phyloP scores from a whole-genome alignment of 108 stramenopile species.

The Hondaea fermentalgiana region DNA sequence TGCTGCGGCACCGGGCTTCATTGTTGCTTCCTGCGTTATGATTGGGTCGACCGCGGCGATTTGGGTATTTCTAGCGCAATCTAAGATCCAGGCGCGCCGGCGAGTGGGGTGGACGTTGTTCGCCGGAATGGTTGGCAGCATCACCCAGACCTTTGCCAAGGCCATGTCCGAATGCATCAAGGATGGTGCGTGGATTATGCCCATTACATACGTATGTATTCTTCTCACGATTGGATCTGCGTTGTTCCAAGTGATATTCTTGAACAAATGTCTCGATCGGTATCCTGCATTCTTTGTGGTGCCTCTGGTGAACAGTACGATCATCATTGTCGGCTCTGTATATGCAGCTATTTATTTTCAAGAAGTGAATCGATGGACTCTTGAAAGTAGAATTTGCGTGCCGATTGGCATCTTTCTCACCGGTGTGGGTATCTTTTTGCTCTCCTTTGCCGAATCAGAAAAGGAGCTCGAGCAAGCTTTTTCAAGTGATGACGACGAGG shows the following conservation, averaged over 20 bases:
- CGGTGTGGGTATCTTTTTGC: background rate
- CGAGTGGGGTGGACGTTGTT: background rate
- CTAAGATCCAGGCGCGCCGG: background rate
- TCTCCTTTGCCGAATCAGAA: background rate
- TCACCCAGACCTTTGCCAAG: background rate
- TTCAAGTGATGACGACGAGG: background rate
- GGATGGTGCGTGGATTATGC: background rate
- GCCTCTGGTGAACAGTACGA: background rate
- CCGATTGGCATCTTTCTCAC: background rate
- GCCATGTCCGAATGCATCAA: background rate
- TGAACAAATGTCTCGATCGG: background rate
- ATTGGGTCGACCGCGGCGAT: background rate
- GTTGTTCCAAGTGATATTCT: background rate
- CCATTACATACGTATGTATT: background rate
- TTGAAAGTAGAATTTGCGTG: background rate
- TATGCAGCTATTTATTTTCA: background rate
- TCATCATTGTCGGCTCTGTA: slow-evolving; percentile 5
- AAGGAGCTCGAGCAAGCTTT: background rate
- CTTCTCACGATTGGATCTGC: background rate
- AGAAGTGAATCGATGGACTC: background rate
- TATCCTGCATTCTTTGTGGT: slow-evolving; percentile 3
- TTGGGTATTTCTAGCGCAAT: background rate
- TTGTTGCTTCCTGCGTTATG: background rate
- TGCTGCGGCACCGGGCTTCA: background rate
- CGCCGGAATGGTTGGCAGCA: background rate